Evolutionary conservation across 208 protist species (phyloP).

Genomic region (Tritrichomonas foetus): DNA sequence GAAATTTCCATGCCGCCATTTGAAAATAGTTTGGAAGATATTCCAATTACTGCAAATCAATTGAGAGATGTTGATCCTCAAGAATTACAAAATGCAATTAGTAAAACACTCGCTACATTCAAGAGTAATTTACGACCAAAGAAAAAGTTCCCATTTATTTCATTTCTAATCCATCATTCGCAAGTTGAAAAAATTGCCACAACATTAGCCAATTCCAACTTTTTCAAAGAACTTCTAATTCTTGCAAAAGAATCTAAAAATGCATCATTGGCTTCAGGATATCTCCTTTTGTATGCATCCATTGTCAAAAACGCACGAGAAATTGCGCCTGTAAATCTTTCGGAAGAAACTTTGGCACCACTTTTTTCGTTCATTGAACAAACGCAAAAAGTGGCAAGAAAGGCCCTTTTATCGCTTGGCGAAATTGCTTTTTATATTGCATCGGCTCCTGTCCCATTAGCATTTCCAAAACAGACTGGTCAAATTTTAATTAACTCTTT

Average conservation of each 20-base stretch:
- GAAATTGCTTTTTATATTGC: conserved; percentile 29
- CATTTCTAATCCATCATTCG: background rate
- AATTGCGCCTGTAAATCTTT: background rate
- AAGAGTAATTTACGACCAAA: background rate
- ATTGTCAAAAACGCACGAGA: background rate
- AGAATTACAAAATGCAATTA: background rate
- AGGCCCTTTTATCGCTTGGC: background rate
- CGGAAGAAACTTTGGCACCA: background rate
- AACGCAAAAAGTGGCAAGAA: background rate
- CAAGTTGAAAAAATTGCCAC: background rate
- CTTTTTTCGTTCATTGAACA: background rate
- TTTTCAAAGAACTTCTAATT: background rate
- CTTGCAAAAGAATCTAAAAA: background rate
- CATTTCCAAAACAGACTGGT: background rate
- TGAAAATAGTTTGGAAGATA: background rate
- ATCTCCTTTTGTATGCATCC: background rate
- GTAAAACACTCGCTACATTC: background rate
- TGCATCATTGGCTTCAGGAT: background rate
- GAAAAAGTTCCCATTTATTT: background rate
- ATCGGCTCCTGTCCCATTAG: background rate
- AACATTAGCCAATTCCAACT: background rate
- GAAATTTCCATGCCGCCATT: background rate
- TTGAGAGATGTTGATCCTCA: background rate
- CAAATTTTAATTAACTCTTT: background rate
- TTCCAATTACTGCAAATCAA: background rate